A percentile compares a stretch with the other conserved stretches of the same genome.
Evolutionary conservation across 208 protist genomes (phyloP).

Genomic region (Herpetomonas samuelpessoai): DNA sequence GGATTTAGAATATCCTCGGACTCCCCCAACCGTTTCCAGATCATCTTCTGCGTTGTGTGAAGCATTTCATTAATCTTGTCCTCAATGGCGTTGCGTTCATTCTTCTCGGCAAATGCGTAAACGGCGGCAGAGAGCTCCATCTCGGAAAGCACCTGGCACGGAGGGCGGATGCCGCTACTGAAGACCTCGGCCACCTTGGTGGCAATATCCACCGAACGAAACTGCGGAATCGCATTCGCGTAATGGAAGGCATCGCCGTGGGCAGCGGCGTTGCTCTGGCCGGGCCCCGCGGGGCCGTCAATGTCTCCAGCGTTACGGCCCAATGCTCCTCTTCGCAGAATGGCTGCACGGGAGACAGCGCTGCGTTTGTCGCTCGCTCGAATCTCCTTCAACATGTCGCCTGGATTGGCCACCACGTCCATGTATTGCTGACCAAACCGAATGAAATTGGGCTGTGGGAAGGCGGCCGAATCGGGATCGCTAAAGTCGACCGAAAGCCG

Average conservation of each 20-base stretch:
- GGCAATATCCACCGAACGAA: constrained; percentile 76
- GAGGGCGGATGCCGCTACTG: constrained; percentile 52
- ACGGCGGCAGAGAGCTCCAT: constrained; percentile 82
- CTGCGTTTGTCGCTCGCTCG: constrained; percentile 34
- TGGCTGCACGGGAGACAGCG: neutral
- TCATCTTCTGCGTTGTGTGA: constrained; percentile 59
- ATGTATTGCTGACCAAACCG: constrained; percentile 92
- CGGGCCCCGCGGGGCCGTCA: neutral
- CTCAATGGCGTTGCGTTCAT: constrained; percentile 82
- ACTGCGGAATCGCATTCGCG: constrained; percentile 23
- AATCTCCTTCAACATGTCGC: constrained; percentile 66
- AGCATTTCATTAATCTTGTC: constrained; percentile 75
- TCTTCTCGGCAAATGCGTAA: constrained; percentile 87
- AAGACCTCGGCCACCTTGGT: constrained; percentile 87
- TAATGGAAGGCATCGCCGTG: constrained; percentile 1
- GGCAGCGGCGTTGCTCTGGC: neutral
- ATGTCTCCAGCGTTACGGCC: neutral
- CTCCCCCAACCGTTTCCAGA: constrained; percentile 69
- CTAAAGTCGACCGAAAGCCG: constrained; percentile 81
- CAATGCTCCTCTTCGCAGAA: neutral
- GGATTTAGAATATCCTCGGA: constrained; percentile 58
- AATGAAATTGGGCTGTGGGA: constrained; percentile 81
- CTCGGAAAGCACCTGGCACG: constrained; percentile 81
- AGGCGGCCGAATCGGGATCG: constrained; percentile 63
- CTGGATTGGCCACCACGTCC: constrained; percentile 85